Percentiles rank a stretch among this genome's conserved stretches.
phyloP scores from a whole-genome alignment of 768 basidiomycete species.

The Hypholoma sublateritium region DNA sequence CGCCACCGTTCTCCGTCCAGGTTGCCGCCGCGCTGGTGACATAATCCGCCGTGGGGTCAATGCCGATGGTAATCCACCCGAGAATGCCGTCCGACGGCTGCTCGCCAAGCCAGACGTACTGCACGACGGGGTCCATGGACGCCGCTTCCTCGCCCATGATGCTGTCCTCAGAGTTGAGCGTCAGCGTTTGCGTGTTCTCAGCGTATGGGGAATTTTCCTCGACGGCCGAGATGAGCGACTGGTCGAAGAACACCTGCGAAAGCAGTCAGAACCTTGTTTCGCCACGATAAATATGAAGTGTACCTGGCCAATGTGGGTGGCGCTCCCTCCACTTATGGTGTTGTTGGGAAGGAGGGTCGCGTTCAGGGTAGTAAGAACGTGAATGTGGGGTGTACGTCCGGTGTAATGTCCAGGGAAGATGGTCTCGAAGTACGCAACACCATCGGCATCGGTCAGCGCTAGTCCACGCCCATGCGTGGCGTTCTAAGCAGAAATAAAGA shows the following conservation, averaged over 20 bases:
- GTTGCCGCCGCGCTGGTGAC: not conserved
- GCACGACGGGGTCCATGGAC: not conserved
- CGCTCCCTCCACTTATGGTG: not conserved
- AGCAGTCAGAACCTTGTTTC: not conserved
- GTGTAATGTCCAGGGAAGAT: constrained; percentile 4
- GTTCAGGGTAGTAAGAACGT: not conserved
- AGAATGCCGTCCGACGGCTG: not conserved
- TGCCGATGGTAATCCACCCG: not conserved
- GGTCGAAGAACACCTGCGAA: constrained; percentile 4
- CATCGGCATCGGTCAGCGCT: not conserved
- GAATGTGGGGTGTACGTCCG: not conserved
- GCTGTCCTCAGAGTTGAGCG: not conserved
- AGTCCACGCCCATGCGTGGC: not conserved
- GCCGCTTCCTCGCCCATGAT: not conserved
- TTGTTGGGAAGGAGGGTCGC: not conserved
- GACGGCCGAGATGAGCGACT: not conserved
- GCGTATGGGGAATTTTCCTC: not conserved
- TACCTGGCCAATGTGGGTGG: constrained; percentile 2
- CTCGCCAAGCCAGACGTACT: not conserved
- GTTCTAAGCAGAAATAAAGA: not conserved
- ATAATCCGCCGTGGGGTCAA: not conserved
- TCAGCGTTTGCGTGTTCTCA: not conserved
- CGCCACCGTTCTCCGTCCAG: not conserved
- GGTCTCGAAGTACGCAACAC: constrained; percentile 1
- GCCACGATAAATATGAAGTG: not conserved